These are phyloP conservation scores for Diaporthe destruens DNA, from an alignment of 2,329 filamentous ascomycete genomes.

Conservation along the genomic window DNA sequence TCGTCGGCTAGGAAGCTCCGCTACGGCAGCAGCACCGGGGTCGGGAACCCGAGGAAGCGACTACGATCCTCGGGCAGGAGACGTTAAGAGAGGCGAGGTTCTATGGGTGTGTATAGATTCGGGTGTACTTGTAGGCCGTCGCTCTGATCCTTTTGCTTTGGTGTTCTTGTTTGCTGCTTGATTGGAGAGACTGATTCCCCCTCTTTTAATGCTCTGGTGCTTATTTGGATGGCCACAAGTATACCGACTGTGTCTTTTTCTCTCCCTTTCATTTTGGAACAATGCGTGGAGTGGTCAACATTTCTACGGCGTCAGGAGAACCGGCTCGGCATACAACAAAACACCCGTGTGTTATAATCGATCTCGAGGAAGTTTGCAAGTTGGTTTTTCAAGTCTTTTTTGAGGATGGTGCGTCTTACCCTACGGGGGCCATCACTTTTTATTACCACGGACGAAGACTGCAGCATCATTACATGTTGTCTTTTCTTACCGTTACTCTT, in stretches of 20 bases:
- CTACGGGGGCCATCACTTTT: slow-evolving; percentile 27
- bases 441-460: slow-evolving; percentile 1
- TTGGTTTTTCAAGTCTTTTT: not conserved
- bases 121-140: slow-evolving; percentile 26
- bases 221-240: slow-evolving; percentile 19
- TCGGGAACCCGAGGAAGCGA: slow-evolving; percentile 47
- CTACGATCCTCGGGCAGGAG: slow-evolving; percentile 50
- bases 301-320: slow-evolving; percentile 31
- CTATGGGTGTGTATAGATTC: not conserved
- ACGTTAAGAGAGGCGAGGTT: slow-evolving; percentile 43
- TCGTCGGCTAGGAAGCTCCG: slow-evolving; percentile 32
- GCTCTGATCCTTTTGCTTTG: not conserved
- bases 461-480: slow-evolving; percentile 11
- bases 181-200: slow-evolving; percentile 5
- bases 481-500: not conserved
- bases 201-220: not conserved
- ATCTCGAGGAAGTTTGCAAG: slow-evolving; percentile 21
- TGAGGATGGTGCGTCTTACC: slow-evolving; percentile 20
- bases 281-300: slow-evolving; percentile 19
- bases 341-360: slow-evolving; percentile 28
- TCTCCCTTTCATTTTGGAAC: not conserved
- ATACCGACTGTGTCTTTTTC: not conserved
- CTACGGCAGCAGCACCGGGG: slow-evolving; percentile 4
- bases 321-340: slow-evolving; percentile 21
- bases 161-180: not conserved